Evolutionary conservation across 2,329 filamentous ascomycete genomes (phyloP).

Genomic region (Neurospora crassa): DNA sequence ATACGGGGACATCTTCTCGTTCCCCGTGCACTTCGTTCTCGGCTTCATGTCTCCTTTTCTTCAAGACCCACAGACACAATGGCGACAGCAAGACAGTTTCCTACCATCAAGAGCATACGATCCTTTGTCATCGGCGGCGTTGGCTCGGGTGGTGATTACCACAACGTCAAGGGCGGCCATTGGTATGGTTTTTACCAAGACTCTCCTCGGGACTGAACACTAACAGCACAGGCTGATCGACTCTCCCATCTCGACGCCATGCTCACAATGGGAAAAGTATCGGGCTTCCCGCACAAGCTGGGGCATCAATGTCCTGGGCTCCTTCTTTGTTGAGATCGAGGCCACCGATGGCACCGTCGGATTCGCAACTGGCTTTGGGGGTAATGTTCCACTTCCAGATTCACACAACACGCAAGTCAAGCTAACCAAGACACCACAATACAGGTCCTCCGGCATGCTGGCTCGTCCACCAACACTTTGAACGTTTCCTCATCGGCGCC

Average conservation of each 20-base stretch:
- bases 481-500: constrained; percentile 79
- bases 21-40: not conserved
- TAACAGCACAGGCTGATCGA: constrained; percentile 69
- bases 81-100: constrained; percentile 49
- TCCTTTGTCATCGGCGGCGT: constrained; percentile 63
- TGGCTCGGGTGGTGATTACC: constrained; percentile 65
- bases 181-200: constrained; percentile 37
- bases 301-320: constrained; percentile 92
- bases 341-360: constrained; percentile 85
- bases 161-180: constrained; percentile 74
- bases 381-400: constrained; percentile 25
- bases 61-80: constrained; percentile 22
- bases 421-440: constrained; percentile 5
- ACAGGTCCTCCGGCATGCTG: constrained; percentile 80
- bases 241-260: constrained; percentile 84
- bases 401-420: not conserved
- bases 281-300: constrained; percentile 80
- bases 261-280: constrained; percentile 83
- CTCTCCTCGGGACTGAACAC: constrained; percentile 4
- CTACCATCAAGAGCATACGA: constrained; percentile 65
- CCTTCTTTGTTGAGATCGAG: constrained; percentile 85
- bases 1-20: constrained; percentile 3
- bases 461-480: constrained; percentile 88
- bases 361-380: constrained; percentile 89
- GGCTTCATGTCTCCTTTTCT: not conserved